A percentile compares a stretch with the other conserved stretches of the same genome.
Evolutionary conservation across 2,329 filamentous ascomycete species (phyloP).

Genomic region (Cercospora zeina): DNA sequence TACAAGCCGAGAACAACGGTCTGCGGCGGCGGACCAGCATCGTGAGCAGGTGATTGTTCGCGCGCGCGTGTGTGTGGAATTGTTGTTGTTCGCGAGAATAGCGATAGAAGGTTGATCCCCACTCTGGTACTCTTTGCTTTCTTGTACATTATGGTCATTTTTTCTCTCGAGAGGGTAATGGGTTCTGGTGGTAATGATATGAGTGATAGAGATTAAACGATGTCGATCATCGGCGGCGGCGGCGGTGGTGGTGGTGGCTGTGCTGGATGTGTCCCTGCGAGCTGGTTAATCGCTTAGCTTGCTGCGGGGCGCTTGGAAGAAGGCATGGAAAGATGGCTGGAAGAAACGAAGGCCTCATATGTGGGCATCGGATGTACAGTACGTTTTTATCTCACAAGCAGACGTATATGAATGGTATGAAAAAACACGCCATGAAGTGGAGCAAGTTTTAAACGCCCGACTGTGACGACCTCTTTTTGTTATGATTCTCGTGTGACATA

Average conservation of each 20-base stretch:
- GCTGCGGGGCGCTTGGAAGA: neutral
- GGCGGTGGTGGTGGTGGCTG: neutral
- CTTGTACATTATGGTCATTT: neutral
- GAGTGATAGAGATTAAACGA: neutral
- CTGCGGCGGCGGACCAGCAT: slow-evolving; percentile 21
- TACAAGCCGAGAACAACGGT: slow-evolving; percentile 29
- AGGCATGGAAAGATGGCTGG: neutral
- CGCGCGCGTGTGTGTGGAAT: neutral
- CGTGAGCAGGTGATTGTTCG: slow-evolving; percentile 7
- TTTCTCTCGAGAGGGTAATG: neutral
- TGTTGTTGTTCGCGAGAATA: slow-evolving; percentile 1
- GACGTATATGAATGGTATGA: slow-evolving; percentile 6
- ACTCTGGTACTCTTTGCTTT: slow-evolving; percentile 6
- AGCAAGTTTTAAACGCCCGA: no score
- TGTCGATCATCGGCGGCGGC: no score
- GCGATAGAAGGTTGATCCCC: slow-evolving; percentile 9
- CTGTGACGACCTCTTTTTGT: no score
- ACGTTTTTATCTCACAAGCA: neutral
- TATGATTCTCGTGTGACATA: no score
- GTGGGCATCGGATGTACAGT: slow-evolving; percentile 8
- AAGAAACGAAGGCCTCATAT: neutral
- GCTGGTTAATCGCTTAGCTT: neutral
- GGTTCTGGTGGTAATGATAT: neutral
- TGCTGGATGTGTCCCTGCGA: neutral
- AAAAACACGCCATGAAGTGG: neutral